Evolutionary conservation across 2,329 filamentous ascomycete species (phyloP).

Genomic region (Botrytis squamosa): DNA sequence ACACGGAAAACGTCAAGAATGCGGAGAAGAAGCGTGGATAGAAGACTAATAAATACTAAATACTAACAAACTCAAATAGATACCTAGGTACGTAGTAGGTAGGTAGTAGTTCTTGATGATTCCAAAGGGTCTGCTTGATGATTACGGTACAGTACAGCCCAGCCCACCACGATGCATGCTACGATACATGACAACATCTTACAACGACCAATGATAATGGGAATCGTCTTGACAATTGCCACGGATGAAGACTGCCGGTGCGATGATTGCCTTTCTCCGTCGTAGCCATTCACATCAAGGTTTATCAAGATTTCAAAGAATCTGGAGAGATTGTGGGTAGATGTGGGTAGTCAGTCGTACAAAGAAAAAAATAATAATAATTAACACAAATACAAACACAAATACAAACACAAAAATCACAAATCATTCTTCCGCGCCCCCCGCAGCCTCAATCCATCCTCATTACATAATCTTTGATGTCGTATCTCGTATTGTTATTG

Average conservation of each 20-base stretch:
- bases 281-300: not conserved
- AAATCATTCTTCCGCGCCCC: not conserved
- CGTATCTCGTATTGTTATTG: not conserved
- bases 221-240: not conserved
- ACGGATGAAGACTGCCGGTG: not conserved
- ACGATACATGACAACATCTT: not conserved
- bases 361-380: not conserved
- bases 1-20: not conserved
- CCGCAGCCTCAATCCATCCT: not conserved
- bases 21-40: not conserved
- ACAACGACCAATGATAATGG: not conserved
- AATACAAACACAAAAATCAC: not conserved
- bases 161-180: not conserved
- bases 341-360: not conserved
- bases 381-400: not conserved
- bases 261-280: too few species aligned
- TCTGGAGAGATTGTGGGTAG: not conserved
- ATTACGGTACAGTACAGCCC: not conserved
- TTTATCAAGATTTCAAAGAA: not conserved
- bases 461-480: not conserved
- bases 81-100: not conserved
- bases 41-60: not conserved
- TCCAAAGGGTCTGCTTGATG: not conserved
- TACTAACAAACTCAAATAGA: too few species aligned
- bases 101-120: not conserved